A percentile compares a stretch with the other conserved stretches of the same genome.
These are phyloP conservation scores for Lupinus albus DNA, from an alignment of 306 rosid species.

Conservation along the genomic window DNA sequence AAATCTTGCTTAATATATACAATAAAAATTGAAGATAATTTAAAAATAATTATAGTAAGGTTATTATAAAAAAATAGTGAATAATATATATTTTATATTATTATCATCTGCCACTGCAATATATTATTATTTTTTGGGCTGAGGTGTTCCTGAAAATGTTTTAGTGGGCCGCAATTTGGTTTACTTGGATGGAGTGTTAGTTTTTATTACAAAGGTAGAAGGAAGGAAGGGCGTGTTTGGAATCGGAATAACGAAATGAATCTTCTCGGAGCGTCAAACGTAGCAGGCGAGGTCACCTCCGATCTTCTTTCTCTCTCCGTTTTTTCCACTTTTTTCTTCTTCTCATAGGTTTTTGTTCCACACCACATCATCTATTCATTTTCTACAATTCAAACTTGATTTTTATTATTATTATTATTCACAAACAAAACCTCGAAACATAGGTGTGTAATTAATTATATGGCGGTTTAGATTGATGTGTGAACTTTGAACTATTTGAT, in stretches of 20 bases:
- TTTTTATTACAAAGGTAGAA: not conserved
- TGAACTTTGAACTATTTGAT: slow-evolving; percentile 33
- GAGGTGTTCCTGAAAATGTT: not conserved
- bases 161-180: not conserved
- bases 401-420: too few relatives aligned
- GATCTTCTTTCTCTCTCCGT: slow-evolving; percentile 25
- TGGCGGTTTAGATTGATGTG: slow-evolving; percentile 17
- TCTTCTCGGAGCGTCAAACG: slow-evolving; percentile 64
- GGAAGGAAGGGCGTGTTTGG: slow-evolving; percentile 19
- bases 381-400: too few relatives aligned
- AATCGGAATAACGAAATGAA: slow-evolving; percentile 49
- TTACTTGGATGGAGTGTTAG: not conserved
- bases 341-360: slow-evolving; percentile 36
- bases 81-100: too few relatives aligned
- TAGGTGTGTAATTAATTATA: too few relatives aligned
- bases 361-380: not conserved
- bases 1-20: too few relatives aligned
- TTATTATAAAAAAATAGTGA: too few relatives aligned
- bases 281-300: slow-evolving; percentile 65
- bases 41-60: too few relatives aligned
- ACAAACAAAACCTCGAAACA: too few relatives aligned
- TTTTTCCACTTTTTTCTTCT: not conserved
- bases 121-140: too few relatives aligned
- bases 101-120: too few relatives aligned
- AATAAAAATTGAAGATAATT: too few relatives aligned